A percentile compares a stretch with the other conserved stretches of the same genome.
These are phyloP conservation scores for Ceratocystis colombiana DNA, from an alignment of 2,329 filamentous ascomycete genomes.

Conservation along the genomic window DNA sequence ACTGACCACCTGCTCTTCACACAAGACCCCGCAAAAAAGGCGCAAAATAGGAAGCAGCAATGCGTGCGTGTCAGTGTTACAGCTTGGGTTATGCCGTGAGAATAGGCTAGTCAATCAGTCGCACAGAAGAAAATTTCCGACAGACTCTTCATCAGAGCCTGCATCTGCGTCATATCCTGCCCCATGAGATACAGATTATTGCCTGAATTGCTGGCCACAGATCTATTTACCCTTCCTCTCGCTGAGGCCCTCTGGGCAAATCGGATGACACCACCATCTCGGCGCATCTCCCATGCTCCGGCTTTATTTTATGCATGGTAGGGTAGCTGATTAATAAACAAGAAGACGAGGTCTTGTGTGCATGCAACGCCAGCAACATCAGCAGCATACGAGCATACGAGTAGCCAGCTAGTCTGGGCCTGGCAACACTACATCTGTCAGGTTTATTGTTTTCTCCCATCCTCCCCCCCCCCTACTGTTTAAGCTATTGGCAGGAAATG, in stretches of 20 bases:
- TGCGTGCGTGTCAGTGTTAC: neutral
- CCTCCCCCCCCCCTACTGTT: neutral
- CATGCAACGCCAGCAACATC: neutral
- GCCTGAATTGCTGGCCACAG: neutral
- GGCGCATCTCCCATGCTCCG: neutral
- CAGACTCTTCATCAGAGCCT: neutral
- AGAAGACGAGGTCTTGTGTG: neutral
- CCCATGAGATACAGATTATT: neutral
- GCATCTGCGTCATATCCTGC: neutral
- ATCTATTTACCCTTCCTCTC: neutral
- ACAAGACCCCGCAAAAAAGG: slow-evolving; percentile 1
- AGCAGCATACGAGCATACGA: neutral
- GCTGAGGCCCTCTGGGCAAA: neutral
- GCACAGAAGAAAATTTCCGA: too few species aligned
- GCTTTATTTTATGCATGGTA: neutral
- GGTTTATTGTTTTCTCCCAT: slow-evolving; percentile 5
- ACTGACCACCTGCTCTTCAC: neutral
- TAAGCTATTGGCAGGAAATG: neutral
- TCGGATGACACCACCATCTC: neutral
- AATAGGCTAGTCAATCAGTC: too few species aligned
- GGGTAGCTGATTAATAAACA: neutral
- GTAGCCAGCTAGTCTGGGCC: neutral
- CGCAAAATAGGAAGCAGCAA: neutral
- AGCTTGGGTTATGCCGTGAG: too few species aligned
- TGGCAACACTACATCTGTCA: neutral